Evolutionary conservation across 352 stramenopile genomes (phyloP).

Genomic region (Globisporangium cylindrosporum): DNA sequence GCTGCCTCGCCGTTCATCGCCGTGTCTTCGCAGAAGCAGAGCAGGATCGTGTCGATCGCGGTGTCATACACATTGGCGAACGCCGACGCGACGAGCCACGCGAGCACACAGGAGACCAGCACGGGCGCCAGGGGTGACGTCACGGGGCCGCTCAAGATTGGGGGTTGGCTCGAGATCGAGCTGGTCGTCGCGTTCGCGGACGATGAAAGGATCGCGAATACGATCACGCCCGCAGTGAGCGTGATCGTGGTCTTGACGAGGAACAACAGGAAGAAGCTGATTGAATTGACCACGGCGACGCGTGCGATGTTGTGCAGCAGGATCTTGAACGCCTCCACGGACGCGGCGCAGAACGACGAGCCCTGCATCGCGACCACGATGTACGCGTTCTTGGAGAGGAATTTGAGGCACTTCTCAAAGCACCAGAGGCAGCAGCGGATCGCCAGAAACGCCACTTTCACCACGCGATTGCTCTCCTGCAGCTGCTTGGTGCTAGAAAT

Average conservation of each 20-base stretch:
- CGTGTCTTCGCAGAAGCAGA: slow-evolving; percentile 96
- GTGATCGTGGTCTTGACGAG: slow-evolving; percentile 91
- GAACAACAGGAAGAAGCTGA: slow-evolving; percentile 93
- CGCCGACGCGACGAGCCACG: slow-evolving; percentile 87
- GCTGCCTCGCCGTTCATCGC: slow-evolving; percentile 51
- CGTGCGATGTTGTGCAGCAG: slow-evolving; percentile 92
- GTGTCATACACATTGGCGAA: slow-evolving; percentile 96
- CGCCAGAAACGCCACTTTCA: slow-evolving; percentile 81
- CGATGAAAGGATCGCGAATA: slow-evolving; percentile 48
- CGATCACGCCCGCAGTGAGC: slow-evolving; percentile 31
- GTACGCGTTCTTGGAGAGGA: slow-evolving; percentile 97
- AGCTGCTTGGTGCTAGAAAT: slow-evolving; percentile 63
- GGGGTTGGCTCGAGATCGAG: slow-evolving; percentile 31
- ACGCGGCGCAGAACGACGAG: slow-evolving; percentile 83
- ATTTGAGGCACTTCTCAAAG: slow-evolving; percentile 95
- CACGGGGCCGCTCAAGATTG: slow-evolving; percentile 73
- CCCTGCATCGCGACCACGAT: slow-evolving; percentile 86
- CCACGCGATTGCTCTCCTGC: slow-evolving; percentile 63
- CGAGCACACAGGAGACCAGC: slow-evolving; percentile 67
- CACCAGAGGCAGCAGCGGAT: slow-evolving; percentile 94
- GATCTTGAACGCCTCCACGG: slow-evolving; percentile 92
- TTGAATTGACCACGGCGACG: slow-evolving; percentile 87
- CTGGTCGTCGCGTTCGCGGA: slow-evolving; percentile 24
- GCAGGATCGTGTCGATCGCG: slow-evolving; percentile 93
- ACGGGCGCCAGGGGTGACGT: slow-evolving; percentile 91